Evolutionary conservation across 768 basidiomycete genomes (phyloP).

Genomic region (Heimioporus sp.): DNA sequence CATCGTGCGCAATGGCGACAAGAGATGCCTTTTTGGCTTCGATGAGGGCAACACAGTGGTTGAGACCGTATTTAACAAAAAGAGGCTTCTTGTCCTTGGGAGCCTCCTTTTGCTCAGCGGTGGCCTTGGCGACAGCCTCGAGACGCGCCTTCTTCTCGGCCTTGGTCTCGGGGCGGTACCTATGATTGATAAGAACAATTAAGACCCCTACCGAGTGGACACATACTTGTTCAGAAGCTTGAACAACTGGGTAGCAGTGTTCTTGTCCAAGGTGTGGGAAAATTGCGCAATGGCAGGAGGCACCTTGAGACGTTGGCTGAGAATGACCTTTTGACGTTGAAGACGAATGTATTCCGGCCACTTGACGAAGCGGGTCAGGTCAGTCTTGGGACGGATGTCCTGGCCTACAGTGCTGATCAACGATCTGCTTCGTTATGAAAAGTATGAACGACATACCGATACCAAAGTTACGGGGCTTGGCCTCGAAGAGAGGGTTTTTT

Average conservation of each 20-base stretch:
- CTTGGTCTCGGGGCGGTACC: conserved; percentile 89
- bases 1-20: conserved; percentile 95
- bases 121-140: conserved; percentile 67
- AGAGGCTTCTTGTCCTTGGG: conserved; percentile 90
- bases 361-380: conserved; percentile 97
- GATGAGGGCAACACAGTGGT: conserved; percentile 93
- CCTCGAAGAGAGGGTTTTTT: conserved; percentile 97
- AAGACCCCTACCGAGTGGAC: neutral
- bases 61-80: conserved; percentile 94
- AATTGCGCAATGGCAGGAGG: conserved; percentile 98
- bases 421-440: neutral
- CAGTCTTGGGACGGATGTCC: conserved; percentile 85
- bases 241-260: conserved; percentile 97
- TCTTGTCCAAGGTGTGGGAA: conserved; percentile 97
- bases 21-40: conserved; percentile 98
- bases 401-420: conserved; percentile 58
- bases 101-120: conserved; percentile 77
- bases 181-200: conserved; percentile 6
- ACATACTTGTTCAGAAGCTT: conserved; percentile 90
- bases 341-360: conserved; percentile 99
- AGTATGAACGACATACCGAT: conserved; percentile 63
- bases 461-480: conserved; percentile 88
- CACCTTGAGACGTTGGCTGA: conserved; percentile 96
- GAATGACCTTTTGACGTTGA: conserved; percentile 97
- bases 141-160: conserved; percentile 97